Conservation (phyloP, 805 yeast species). For the Isabelozyma rhagii region DNA sequence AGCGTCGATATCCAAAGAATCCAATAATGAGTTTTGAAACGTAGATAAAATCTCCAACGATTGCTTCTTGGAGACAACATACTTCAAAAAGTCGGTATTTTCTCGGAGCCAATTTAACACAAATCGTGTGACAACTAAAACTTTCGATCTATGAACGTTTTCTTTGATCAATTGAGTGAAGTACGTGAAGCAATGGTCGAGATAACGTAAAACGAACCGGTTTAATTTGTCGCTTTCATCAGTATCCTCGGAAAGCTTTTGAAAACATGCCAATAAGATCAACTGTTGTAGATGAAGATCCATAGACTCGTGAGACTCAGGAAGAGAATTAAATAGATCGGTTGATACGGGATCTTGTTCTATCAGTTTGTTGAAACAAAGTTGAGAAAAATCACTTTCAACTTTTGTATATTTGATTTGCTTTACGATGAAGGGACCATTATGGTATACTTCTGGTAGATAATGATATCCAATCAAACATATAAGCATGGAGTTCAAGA, state of each 20-base stretch:
- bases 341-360: background rate
- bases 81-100: slow-evolving; percentile 28
- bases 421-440: slow-evolving; percentile 18
- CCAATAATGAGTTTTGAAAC: slow-evolving; percentile 12
- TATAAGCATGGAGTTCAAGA: slow-evolving; percentile 23
- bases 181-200: slow-evolving; percentile 15
- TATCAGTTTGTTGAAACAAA: slow-evolving; percentile 5
- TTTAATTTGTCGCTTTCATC: slow-evolving; percentile 9
- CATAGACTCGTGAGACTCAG: slow-evolving; percentile 3
- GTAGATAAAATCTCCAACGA: slow-evolving; percentile 8
- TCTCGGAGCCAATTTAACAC: slow-evolving; percentile 57
- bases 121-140: slow-evolving; percentile 37
- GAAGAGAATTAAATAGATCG: background rate
- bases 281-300: slow-evolving; percentile 20
- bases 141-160: slow-evolving; percentile 3
- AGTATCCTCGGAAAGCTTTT: slow-evolving; percentile 9
- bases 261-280: slow-evolving; percentile 19
- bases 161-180: slow-evolving; percentile 1
- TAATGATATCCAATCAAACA: slow-evolving; percentile 43
- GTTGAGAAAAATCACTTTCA: slow-evolving; percentile 19
- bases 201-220: slow-evolving; percentile 15
- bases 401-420: slow-evolving; percentile 19
- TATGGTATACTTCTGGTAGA: slow-evolving; percentile 30
- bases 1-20: background rate
- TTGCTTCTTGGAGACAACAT: slow-evolving; percentile 7